phyloP scores from a whole-genome alignment of 2,329 filamentous ascomycete species.

The Sclerotinia subarctica region DNA sequence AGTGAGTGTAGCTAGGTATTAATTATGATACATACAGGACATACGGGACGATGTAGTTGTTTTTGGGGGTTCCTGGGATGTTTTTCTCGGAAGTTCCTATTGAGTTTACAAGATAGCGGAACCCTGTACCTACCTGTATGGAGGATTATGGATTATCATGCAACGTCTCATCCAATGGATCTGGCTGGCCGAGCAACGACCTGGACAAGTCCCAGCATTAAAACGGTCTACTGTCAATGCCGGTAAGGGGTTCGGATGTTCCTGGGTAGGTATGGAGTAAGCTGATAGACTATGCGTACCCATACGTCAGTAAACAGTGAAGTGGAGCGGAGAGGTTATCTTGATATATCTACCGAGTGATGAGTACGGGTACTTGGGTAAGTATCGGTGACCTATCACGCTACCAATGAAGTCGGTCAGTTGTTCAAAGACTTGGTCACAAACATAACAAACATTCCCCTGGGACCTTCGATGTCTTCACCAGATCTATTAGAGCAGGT shows the following conservation, averaged over 20 bases:
- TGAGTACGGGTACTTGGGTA: too few relatives aligned
- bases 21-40: background rate
- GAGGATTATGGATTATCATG: too few relatives aligned
- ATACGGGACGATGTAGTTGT: background rate
- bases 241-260: background rate
- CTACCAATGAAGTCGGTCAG: background rate
- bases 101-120: slow-evolving; percentile 5
- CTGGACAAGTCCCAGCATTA: background rate
- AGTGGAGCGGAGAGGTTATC: background rate
- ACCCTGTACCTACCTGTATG: background rate
- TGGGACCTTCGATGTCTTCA: too few relatives aligned
- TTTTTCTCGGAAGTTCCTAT: background rate
- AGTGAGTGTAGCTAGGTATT: background rate
- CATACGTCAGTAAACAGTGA: background rate
- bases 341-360: background rate
- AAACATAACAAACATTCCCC: background rate
- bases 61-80: background rate
- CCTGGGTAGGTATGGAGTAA: background rate
- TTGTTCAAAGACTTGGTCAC: background rate
- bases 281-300: background rate
- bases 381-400: background rate
- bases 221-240: background rate
- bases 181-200: slow-evolving; percentile 15
- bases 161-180: background rate
- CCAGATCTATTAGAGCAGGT: too few relatives aligned